Base-by-base conservation (phyloP, 805 yeast genomes). In the Ogataea zsoltii region DNA sequence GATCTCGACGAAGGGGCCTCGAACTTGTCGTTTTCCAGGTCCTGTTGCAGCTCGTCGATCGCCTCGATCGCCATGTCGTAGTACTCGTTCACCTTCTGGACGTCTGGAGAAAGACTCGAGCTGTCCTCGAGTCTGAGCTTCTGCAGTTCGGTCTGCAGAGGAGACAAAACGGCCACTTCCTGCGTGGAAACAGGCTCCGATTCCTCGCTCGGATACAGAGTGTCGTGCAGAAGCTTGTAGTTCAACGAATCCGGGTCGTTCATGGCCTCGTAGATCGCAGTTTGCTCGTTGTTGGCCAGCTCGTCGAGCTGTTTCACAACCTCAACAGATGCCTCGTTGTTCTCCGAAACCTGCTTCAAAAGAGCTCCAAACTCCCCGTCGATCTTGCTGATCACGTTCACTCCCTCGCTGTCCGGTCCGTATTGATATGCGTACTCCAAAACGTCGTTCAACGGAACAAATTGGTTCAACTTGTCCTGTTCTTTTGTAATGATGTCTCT, bases 1-100 rank as follows among this genome's bases (percentile, higher is more conserved):
- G 48, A 44, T n/a, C 48, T 46, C 33, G 49, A 53, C 1, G 58
- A 46, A 3, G 53, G 49, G 16, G 50, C 48, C 35, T 57, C 55
- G 33, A 56, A 51, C n/a, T 53, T 53, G 35, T 57, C 57, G 14
- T 49, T 51, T 33, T 57, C 54, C 23, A 62, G 41, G 26, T 67
- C 68, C 10, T 43, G 40, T 45, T 58, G 58, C 36, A 63, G 42
- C 46, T 67, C 68, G 23, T 52, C 49, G 38, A 65, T 55, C 1
- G 61, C 61, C 33, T 55, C 51, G 25, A 65, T 41, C 31, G 62
- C 53, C 38, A 55, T 26, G 45, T 67, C 70, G 47, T 60, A 67
- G 31, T 53, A 46, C 36, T 58, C 49, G 47, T 66, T 65, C 34
- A 61, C 52, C 30, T 50, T 35, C 12, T 39, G 41, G 31, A 57